phyloP scores from a whole-genome alignment of 495 filamentous ascomycete species.

The Penicillium atrosanguineum region DNA sequence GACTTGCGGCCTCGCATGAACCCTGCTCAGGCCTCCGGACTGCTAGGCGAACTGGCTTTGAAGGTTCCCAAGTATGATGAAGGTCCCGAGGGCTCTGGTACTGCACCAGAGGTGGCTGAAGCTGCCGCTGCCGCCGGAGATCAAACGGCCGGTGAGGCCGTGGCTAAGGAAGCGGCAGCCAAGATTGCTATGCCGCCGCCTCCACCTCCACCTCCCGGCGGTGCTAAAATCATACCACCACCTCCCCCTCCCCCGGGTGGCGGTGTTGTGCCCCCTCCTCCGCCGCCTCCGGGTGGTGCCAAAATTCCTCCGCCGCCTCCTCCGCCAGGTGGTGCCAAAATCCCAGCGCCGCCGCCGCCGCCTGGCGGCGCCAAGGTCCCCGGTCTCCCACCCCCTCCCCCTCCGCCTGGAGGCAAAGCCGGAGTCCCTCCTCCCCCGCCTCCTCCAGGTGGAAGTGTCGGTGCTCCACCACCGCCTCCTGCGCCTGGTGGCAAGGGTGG shows the following conservation, averaged over 20 bases:
- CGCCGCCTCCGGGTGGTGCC: conserved; percentile 37
- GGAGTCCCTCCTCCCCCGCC: conserved; percentile 50
- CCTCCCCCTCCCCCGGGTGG: conserved; percentile 43
- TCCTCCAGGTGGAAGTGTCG: conserved; percentile 32
- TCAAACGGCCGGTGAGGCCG: conserved; percentile 13
- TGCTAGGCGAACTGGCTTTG: conserved; percentile 76
- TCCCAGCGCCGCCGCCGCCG: conserved; percentile 35
- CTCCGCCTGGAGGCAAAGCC: conserved; percentile 46
- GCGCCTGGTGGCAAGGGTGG: conserved; percentile 32
- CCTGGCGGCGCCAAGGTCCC: conserved; percentile 32
- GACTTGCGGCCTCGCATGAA: conserved; percentile 73
- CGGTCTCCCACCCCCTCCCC: conserved; percentile 38
- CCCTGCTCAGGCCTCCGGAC: conserved; percentile 66
- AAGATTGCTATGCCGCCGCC: conserved; percentile 46
- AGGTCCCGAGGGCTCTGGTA: conserved; percentile 55
- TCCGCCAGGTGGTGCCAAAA: conserved; percentile 37
- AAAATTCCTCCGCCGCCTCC: conserved; percentile 39
- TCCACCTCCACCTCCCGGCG: conserved; percentile 33
- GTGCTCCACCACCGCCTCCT: conserved; percentile 57
- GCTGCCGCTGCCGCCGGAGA: conserved; percentile 23
- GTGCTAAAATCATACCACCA: conserved; percentile 12
- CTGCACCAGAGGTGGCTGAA: conserved; percentile 43
- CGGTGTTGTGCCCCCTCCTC: conserved; percentile 15
- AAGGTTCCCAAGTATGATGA: conserved; percentile 77
- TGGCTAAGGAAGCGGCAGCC: conserved; percentile 14